These are phyloP conservation scores for Botrytis tulipae DNA, from an alignment of 2,329 filamentous ascomycete genomes.

Conservation along the genomic window DNA sequence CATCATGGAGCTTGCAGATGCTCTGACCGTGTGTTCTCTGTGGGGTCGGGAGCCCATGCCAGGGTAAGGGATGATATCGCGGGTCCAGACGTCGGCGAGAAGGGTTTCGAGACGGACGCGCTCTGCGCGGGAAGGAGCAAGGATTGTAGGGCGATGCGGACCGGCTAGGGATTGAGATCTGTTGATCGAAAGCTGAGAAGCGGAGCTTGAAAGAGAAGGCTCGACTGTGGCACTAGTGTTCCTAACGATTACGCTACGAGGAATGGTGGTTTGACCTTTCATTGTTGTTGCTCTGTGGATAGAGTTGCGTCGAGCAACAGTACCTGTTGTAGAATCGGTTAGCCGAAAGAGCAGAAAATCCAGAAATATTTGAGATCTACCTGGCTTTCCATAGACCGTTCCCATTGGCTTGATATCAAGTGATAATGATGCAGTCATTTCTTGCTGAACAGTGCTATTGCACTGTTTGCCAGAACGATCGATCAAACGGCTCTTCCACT, in stretches of 20 bases:
- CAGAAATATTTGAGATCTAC: conserved; percentile 41
- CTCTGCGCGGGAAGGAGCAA: conserved; percentile 73
- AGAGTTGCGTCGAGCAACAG: conserved; percentile 66
- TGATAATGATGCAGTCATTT: conserved; percentile 61
- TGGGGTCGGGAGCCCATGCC: conserved; percentile 68
- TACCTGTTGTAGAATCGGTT: conserved; percentile 44
- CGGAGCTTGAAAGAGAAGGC: conserved; percentile 30
- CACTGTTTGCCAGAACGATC: conserved; percentile 51
- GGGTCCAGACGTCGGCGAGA: conserved; percentile 80
- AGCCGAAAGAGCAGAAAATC: background rate
- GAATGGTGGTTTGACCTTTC: conserved; percentile 58
- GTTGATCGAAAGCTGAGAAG: conserved; percentile 55
- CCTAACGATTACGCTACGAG: conserved; percentile 79
- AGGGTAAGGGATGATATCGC: conserved; percentile 75
- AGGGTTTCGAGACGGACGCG: conserved; percentile 72
- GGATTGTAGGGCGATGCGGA: conserved; percentile 64
- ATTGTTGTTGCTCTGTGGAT: conserved; percentile 77
- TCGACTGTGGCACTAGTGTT: conserved; percentile 73
- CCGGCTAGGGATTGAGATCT: conserved; percentile 78
- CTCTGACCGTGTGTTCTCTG: conserved; percentile 70
- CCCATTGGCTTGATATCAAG: conserved; percentile 73
- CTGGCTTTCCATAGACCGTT: conserved; percentile 70
- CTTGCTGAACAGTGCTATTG: conserved; percentile 46
- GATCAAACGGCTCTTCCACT: conserved; percentile 72
- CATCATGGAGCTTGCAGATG: conserved; percentile 83